Conservation (phyloP, 345 rosid genomes). For the Pelargonium nanum region DNA sequence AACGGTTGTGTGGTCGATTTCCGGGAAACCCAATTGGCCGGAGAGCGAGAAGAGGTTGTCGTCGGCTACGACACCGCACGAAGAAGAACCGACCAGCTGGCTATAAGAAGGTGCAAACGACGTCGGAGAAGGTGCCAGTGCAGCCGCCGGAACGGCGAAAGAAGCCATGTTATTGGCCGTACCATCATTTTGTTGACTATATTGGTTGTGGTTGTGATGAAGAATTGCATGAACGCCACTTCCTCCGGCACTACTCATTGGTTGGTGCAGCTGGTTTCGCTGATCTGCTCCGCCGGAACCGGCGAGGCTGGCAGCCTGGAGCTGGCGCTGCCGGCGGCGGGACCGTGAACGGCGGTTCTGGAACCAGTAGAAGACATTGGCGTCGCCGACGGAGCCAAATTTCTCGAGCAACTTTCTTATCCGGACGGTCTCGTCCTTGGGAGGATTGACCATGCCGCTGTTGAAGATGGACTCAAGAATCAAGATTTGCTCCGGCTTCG, state of each 20-base stretch:
- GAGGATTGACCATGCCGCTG: constrained; percentile 97
- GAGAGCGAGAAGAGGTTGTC: constrained; percentile 41
- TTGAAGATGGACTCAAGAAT: constrained; percentile 97
- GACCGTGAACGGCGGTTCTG: constrained; percentile 93
- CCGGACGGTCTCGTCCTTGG: constrained; percentile 87
- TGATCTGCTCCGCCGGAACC: constrained; percentile 11
- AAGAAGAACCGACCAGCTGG: constrained; percentile 21
- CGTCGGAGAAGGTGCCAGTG: neutral
- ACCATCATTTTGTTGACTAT: too few species aligned
- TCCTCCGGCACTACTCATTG: constrained; percentile 2
- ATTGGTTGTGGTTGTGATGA: too few species aligned
- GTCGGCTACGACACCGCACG: constrained; percentile 40
- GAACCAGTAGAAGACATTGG: constrained; percentile 99
- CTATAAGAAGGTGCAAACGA: constrained; percentile 2
- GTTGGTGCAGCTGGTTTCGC: neutral
- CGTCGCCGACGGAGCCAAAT: constrained; percentile 86
- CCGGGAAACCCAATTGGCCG: constrained; percentile 59
- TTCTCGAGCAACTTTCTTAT: constrained; percentile 84
- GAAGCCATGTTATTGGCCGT: neutral
- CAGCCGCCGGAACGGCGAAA: neutral
- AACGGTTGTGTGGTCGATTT: constrained; percentile 40
- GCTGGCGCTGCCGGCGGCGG: constrained; percentile 88
- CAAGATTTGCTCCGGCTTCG: constrained; percentile 95
- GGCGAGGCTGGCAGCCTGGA: constrained; percentile 54
- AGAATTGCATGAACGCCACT: neutral